Percentiles rank a stretch among this genome's conserved stretches.
Conservation (phyloP, 345 rosid species). For the Murraya koenigii region DNA sequence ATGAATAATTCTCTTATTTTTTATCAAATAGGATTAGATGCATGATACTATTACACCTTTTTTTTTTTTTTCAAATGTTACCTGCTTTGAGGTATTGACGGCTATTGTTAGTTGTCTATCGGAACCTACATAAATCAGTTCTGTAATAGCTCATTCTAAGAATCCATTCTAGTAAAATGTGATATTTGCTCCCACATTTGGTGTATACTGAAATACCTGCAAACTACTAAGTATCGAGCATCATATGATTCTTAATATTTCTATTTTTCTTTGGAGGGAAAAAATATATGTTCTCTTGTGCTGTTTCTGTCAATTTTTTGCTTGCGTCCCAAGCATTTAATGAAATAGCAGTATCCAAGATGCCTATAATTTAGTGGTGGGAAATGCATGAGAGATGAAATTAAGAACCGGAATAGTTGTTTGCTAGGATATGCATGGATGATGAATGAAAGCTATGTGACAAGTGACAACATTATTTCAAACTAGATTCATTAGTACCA, state of each 20-base stretch:
- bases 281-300: background rate
- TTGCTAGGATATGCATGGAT: background rate
- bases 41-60: background rate
- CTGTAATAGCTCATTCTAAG: background rate
- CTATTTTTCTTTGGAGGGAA: background rate
- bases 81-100: no score
- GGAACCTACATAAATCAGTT: background rate
- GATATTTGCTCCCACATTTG: background rate
- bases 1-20: background rate
- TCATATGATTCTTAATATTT: background rate
- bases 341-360: background rate
- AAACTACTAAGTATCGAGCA: background rate
- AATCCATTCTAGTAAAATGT: background rate
- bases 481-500: no score
- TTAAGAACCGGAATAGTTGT: background rate
- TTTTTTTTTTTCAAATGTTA: background rate
- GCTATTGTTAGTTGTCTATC: background rate
- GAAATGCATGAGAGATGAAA: background rate
- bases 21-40: background rate
- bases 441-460: background rate
- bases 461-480: background rate
- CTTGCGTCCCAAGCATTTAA: background rate
- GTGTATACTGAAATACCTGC: no score
- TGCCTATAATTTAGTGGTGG: background rate
- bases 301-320: background rate